Evolutionary conservation across 305 asterid species (phyloP).

Genomic region (Solanum hybrid): DNA sequence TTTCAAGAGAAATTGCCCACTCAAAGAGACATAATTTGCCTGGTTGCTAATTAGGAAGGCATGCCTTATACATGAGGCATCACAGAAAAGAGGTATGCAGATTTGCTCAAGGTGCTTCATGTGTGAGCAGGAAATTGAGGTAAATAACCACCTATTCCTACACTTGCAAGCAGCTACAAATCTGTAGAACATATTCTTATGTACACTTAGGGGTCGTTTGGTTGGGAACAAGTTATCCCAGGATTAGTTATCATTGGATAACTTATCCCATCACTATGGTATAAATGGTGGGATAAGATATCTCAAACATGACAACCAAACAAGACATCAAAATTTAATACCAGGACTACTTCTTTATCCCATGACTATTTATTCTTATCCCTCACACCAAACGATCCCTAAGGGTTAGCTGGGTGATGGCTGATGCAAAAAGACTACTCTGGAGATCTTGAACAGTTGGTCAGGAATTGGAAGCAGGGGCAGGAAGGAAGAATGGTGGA

Average conservation of each 20-base stretch:
- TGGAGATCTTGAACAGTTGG: neutral
- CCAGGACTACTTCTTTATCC: too few relatives aligned
- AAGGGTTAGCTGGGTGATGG: neutral
- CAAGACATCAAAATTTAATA: neutral
- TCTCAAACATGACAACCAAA: too few relatives aligned
- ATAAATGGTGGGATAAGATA: neutral
- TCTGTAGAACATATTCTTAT: neutral
- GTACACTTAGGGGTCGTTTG: neutral
- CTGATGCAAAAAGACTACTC: neutral
- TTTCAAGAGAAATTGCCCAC: neutral
- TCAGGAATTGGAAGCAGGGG: neutral
- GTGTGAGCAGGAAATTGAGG: neutral
- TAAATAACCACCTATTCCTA: neutral
- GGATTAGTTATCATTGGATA: too few relatives aligned
- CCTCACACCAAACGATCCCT: neutral
- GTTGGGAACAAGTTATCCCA: neutral
- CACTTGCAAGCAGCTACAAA: neutral
- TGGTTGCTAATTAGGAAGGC: neutral
- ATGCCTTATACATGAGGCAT: neutral
- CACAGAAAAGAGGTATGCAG: neutral
- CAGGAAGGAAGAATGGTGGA: neutral
- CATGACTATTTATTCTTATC: neutral
- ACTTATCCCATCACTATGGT: neutral
- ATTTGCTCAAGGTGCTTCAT: neutral
- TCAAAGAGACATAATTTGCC: neutral